A percentile compares a stretch with the other conserved stretches of the same genome.
phyloP scores from a whole-genome alignment of 148 eudicot genomes.

The Chenopodium formosanum region DNA sequence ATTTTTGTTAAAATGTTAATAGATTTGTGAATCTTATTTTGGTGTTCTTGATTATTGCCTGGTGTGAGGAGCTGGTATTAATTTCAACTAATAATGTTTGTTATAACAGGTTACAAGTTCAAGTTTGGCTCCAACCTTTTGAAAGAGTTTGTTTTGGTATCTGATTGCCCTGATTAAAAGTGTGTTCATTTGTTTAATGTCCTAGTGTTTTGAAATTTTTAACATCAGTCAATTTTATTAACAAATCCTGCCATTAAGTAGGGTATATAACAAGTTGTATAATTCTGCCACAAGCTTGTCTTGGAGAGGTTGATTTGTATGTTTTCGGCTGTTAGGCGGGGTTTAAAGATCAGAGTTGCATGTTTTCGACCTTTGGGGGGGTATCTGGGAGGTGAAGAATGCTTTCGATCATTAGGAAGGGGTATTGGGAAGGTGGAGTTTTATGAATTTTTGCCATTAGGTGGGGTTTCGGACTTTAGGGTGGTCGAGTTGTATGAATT shows the following conservation, averaged over 20 bases:
- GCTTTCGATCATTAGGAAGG: background rate
- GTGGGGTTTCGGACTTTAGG: background rate
- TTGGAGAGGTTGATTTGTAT: no score
- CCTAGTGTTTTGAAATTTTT: background rate
- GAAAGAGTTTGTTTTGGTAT: background rate
- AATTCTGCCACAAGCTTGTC: background rate
- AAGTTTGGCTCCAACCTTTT: background rate
- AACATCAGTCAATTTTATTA: background rate
- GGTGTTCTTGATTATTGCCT: background rate
- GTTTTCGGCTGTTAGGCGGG: background rate
- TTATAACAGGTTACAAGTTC: background rate
- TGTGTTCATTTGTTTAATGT: background rate
- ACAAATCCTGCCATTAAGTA: background rate
- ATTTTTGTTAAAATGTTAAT: background rate
- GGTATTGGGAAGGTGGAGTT: background rate
- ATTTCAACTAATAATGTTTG: background rate
- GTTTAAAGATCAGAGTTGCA: no score
- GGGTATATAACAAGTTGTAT: background rate
- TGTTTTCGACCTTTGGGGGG: background rate
- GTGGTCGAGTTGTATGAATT: background rate
- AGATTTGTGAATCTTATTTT: background rate
- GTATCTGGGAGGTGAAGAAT: background rate
- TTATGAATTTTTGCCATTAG: background rate
- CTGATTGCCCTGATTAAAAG: background rate
- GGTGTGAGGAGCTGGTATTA: background rate